These are phyloP conservation scores for Aaosphaeria arxii DNA, from an alignment of 2,329 filamentous ascomycete genomes.

Conservation along the genomic window DNA sequence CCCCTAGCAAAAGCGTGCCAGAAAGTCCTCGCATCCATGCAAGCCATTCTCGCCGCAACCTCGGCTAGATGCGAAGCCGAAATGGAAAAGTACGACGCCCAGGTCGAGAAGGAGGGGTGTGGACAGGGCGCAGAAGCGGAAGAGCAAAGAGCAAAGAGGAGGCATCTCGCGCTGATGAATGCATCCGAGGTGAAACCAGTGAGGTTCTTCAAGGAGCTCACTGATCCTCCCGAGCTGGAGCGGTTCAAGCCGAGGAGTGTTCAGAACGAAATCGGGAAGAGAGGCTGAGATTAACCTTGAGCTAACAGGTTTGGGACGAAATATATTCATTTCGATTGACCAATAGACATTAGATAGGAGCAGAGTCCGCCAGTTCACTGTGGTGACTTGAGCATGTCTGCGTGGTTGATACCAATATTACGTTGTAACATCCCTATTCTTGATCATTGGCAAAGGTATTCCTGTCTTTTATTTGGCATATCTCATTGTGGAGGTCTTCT, in stretches of 20 bases:
- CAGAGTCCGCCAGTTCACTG: no score
- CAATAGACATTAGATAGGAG: no score
- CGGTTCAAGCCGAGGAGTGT: constrained; percentile 55
- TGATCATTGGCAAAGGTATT: no score
- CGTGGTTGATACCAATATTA: no score
- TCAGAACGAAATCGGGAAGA: constrained; percentile 10
- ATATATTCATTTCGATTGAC: no score
- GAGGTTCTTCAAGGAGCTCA: constrained; percentile 67
- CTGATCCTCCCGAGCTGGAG: constrained; percentile 64
- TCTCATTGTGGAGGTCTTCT: no score
- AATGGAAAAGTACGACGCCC: constrained; percentile 49
- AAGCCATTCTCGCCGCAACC: constrained; percentile 71
- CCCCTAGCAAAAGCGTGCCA: constrained; percentile 81
- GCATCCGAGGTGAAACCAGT: constrained; percentile 87
- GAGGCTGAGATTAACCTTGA: background rate
- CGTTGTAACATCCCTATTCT: no score
- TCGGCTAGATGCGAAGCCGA: constrained; percentile 64
- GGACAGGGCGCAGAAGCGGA: constrained; percentile 43
- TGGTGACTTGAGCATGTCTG: background rate
- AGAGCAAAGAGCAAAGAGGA: constrained; percentile 52
- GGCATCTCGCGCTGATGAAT: constrained; percentile 70
- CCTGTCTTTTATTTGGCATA: no score
- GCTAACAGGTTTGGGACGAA: no score
- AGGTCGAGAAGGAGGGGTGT: constrained; percentile 46
- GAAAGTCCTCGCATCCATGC: constrained; percentile 90